phyloP scores from a whole-genome alignment of 1,139 yeast species.

The Magnusiomyces fungicola region DNA sequence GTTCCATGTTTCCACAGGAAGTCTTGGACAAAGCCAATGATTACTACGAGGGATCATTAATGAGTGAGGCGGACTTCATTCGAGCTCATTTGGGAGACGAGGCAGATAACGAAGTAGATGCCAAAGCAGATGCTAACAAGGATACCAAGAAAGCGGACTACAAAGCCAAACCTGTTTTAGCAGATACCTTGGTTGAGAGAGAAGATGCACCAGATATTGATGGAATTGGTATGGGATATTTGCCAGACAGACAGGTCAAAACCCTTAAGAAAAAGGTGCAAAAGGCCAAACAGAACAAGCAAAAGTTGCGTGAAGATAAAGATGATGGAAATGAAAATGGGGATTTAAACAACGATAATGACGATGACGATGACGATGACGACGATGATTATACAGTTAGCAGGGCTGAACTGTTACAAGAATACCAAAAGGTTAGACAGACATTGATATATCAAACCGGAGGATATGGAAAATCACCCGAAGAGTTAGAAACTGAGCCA shows the following conservation, averaged over 20 bases:
- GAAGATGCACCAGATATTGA: constrained; percentile 11
- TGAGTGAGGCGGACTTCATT: constrained; percentile 33
- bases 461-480: constrained; percentile 42
- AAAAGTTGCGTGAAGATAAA: constrained; percentile 3
- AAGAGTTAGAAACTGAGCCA: constrained; percentile 58
- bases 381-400: constrained; percentile 15
- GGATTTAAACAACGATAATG: constrained; percentile 17
- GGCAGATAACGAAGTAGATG: constrained; percentile 13
- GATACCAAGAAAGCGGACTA: constrained; percentile 4
- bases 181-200: constrained; percentile 21
- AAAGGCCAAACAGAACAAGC: neutral
- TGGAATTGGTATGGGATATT: constrained; percentile 12
- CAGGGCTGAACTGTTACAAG: constrained; percentile 37
- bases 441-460: constrained; percentile 43
- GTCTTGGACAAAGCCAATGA: constrained; percentile 24
- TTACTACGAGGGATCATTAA: constrained; percentile 26
- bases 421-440: constrained; percentile 53
- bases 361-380: constrained; percentile 18
- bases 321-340: constrained; percentile 11
- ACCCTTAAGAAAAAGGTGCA: neutral
- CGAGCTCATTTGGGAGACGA: constrained; percentile 20
- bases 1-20: constrained; percentile 13
- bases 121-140: constrained; percentile 9
- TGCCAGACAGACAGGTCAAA: constrained; percentile 13
- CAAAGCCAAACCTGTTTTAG: constrained; percentile 16